Conservation (phyloP, 2,329 filamentous ascomycete species). For the Coniochaeta ligniaria region DNA sequence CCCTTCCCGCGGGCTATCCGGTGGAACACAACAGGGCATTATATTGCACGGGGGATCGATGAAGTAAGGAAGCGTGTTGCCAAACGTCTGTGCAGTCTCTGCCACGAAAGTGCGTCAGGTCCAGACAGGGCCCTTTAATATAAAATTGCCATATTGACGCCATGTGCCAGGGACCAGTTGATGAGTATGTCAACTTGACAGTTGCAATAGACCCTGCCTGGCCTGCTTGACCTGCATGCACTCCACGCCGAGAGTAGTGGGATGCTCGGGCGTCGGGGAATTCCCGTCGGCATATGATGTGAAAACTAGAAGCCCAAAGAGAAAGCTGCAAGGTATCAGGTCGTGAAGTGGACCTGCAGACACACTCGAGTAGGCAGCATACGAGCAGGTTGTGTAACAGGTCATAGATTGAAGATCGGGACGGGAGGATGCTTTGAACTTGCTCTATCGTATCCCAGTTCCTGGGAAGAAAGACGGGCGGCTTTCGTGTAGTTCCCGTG, state of each 20-base stretch:
- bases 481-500: neutral
- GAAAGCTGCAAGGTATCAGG: neutral
- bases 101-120: constrained; percentile 3
- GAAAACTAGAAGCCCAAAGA: neutral
- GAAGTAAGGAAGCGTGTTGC: constrained; percentile 5
- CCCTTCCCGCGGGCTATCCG: constrained; percentile 10
- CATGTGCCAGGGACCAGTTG: constrained; percentile 11
- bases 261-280: neutral
- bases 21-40: constrained; percentile 10
- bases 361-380: neutral
- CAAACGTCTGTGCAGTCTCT: constrained; percentile 6
- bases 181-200: constrained; percentile 6
- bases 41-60: constrained; percentile 13
- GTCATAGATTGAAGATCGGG: neutral
- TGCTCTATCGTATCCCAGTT: constrained; percentile 1
- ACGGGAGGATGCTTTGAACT: neutral
- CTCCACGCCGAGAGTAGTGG: neutral
- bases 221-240: neutral
- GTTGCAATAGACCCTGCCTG: constrained; percentile 1
- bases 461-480: neutral
- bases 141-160: constrained; percentile 12
- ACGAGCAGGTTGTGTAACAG: neutral
- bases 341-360: neutral
- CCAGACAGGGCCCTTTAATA: constrained; percentile 8
- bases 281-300: neutral